Evolutionary conservation across 345 rosid species (phyloP), one percentile per base, ranked within the genome.

Genomic region (Pelargonium nanum): DNA sequence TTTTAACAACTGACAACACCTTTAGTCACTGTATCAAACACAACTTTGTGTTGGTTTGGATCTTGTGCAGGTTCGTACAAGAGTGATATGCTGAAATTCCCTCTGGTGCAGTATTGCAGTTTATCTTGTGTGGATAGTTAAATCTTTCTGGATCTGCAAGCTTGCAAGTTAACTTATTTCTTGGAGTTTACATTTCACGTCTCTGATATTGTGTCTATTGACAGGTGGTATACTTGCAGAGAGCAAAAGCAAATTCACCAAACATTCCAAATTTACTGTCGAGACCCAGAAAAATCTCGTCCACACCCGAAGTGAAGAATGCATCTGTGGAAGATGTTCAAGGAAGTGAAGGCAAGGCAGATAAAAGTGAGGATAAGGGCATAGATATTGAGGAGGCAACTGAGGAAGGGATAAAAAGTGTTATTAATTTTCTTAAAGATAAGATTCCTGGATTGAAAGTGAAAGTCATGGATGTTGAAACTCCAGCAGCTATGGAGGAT

Each of bases 381-480:
- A 67, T 85, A 70, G 76, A 80, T 74, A 66, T 75, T 55, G 93
- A 85, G 68, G 95, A 79, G 74, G 84, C 84, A 32, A 89, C 89
- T 50, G 97, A 87, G 77, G 97, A 87, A 72, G 94, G 94, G 73
- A 89, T 93, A 68, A 79, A 84, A 84, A 87, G 88, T 59, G 95
- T 93, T 61, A 80, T 93, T 56, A 87, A 89, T 48, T 93, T 84
- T 80, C 87, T 93, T 32, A 93, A 87, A 78, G 95, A 93, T 59
- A 89, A 83, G 77, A 93, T 93, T 74, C 96, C 99, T 13, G 99
- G 93, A 67, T 61, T 93, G 63, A 89, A 87, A 74, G 81, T 89
- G 57, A 89, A 84, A 79, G 79, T 85, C 60, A 81, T 78, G 89
- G 82, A 92, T 59, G 66, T 83, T 40, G 77, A 72, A 67, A 63